A percentile compares a stretch with the other conserved stretches of the same genome.
Conservation (phyloP, 345 rosid species). For the Syzygium jambos region DNA sequence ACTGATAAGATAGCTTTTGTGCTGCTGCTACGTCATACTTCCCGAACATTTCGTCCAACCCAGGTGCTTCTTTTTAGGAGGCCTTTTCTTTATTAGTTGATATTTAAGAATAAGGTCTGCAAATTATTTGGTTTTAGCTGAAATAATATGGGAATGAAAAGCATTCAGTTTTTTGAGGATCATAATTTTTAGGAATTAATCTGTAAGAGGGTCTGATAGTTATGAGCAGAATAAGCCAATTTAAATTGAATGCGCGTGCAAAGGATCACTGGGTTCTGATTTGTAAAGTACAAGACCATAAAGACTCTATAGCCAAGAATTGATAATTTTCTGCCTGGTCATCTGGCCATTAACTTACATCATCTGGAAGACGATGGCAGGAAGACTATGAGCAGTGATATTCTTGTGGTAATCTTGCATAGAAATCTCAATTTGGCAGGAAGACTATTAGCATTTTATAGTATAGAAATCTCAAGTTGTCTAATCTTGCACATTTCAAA, state of each 20-base stretch:
- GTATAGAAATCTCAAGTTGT: neutral
- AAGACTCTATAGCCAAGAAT: neutral
- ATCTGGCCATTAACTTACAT: neutral
- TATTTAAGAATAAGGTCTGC: neutral
- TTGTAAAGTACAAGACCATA: neutral
- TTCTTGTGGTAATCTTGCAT: neutral
- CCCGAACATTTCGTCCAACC: neutral
- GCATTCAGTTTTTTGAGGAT: neutral
- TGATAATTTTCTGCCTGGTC: neutral
- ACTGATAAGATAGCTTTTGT: neutral
- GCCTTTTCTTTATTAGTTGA: neutral
- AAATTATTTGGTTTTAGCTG: neutral
- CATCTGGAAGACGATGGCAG: neutral
- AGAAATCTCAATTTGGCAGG: neutral
- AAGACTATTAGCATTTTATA: neutral
- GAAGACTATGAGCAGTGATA: neutral
- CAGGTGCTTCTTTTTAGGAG: neutral
- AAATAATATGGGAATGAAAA: neutral
- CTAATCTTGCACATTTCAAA: neutral
- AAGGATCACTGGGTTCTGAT: neutral
- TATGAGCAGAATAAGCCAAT: neutral
- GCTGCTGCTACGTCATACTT: neutral
- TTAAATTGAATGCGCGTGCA: neutral
- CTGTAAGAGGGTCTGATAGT: neutral
- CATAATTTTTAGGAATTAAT: neutral